Base-by-base conservation (phyloP, 371 early-diverging fungal species). In the Conidiobolus incongruus region DNA sequence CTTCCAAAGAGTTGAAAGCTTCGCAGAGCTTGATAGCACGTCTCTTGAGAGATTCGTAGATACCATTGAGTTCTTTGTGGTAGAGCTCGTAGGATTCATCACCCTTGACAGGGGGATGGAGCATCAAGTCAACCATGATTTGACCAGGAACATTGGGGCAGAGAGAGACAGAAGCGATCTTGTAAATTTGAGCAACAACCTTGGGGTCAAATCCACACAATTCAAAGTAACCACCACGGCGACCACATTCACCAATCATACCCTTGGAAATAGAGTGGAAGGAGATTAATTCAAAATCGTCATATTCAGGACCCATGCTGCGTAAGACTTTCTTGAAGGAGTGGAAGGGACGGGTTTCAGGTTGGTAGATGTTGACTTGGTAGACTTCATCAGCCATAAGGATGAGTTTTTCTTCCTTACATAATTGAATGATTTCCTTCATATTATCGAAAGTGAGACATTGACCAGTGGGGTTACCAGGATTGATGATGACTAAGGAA, bases 401-500 rank as follows among this genome's bases (percentile, higher is more conserved):
- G 13, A 90, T 74, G 17, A 96, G 56, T 10, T 61, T 64, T 49
- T 96, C 77, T 47, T 58, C 52, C 48, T 78, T 63, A 59, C 88
- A 88, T 55, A 94, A 86, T n/a, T 63, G 55, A 36, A 95, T 70
- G 37, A 95, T 77, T 34, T 43, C 43, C 8, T 63, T 59, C 69
- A 96, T 90, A 54, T 85, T 84, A 26, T 69, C 68, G 47, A 70
- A 70, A 2, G 64, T 53, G 24, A 96, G 64, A 47, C 80, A 81
- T 53, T 87, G 84, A 39, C 97, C 97, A 7, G 94, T 92, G 4
- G 97, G 97, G 67, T 96, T 96, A 31, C 95, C 97, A 15, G 97
- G 97, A 57, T 96, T 96, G 60, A 96, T 94, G 40, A 96, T 84
- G 44, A 80, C 86, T 17, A 96, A 60, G 0, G 94, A 93, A 36